A percentile compares a stretch with the other conserved stretches of the same genome.
Evolutionary conservation across 352 stramenopile species (phyloP).

Genomic region (Pseudoperonospora humuli): DNA sequence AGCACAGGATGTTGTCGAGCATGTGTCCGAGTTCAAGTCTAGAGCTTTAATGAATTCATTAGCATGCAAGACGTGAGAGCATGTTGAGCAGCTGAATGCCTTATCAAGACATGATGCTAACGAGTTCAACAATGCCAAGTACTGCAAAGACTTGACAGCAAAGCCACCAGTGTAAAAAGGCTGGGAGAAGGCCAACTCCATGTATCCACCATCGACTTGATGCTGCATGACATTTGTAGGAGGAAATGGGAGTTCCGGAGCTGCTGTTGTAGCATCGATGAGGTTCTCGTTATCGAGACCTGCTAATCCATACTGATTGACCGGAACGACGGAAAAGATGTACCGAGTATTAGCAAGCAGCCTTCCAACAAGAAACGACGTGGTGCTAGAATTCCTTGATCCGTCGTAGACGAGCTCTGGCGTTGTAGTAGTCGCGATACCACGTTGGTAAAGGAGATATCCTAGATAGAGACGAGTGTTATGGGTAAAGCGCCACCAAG

Average conservation of each 20-base stretch:
- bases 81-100: conserved; percentile 14
- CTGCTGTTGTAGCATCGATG: conserved; percentile 9
- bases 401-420: conserved; percentile 23
- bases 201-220: conserved; percentile 20
- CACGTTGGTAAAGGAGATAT: conserved; percentile 20
- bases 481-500: no score
- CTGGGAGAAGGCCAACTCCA: conserved; percentile 17
- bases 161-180: conserved; percentile 29
- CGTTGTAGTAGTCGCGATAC: not conserved
- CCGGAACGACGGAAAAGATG: conserved; percentile 26
- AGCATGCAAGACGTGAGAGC: conserved; percentile 9
- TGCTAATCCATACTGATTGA: conserved; percentile 38
- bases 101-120: conserved; percentile 22
- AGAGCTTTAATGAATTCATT: not conserved
- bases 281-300: conserved; percentile 11
- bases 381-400: conserved; percentile 4
- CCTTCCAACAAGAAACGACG: conserved; percentile 5
- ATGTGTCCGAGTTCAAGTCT: not conserved
- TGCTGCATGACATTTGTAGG: conserved; percentile 13
- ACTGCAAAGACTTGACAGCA: conserved; percentile 7
- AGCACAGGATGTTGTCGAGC: conserved; percentile 6
- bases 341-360: conserved; percentile 29
- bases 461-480: conserved; percentile 6
- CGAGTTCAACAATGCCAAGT: conserved; percentile 14
- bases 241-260: conserved; percentile 10